phyloP scores from a whole-genome alignment of 495 filamentous ascomycete genomes.

The Daldinia decipiens region DNA sequence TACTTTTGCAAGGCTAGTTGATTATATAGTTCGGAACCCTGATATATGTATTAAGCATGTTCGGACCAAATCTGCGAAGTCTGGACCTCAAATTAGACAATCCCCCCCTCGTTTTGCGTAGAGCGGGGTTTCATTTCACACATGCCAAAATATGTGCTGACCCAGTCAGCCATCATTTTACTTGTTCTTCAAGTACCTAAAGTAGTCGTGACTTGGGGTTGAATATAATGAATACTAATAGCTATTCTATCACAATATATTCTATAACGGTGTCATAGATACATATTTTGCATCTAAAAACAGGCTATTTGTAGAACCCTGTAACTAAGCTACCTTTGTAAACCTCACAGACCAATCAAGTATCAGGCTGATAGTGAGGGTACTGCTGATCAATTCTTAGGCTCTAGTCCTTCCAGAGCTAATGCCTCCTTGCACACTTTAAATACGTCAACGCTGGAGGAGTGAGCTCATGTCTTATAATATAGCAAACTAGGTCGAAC shows the following conservation, averaged over 20 bases:
- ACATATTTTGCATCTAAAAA: too few species aligned
- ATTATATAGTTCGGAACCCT: not conserved
- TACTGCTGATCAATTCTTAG: too few species aligned
- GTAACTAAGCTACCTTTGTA: too few species aligned
- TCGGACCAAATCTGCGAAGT: not conserved
- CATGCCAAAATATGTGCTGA: not conserved
- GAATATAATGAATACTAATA: too few species aligned
- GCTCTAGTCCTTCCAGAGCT: not conserved
- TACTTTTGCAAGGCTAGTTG: too few species aligned
- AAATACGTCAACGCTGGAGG: slow-evolving; percentile 10
- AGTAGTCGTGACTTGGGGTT: not conserved
- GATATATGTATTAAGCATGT: not conserved
- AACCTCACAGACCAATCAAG: too few species aligned
- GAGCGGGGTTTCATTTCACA: not conserved
- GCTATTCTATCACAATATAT: too few species aligned
- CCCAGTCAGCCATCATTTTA: not conserved
- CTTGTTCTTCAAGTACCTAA: not conserved
- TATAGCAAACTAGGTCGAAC: not conserved
- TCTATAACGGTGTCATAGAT: too few species aligned
- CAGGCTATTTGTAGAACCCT: too few species aligned
- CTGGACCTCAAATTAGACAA: slow-evolving; percentile 4
- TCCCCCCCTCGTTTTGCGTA: slow-evolving; percentile 7
- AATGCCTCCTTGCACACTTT: slow-evolving; percentile 13
- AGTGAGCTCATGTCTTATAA: not conserved
- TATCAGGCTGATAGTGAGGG: too few species aligned